Evolutionary conservation across 495 filamentous ascomycete genomes (phyloP), one percentile per base, ranked within the genome.

Genomic region (Baudoinia panamericana): DNA sequence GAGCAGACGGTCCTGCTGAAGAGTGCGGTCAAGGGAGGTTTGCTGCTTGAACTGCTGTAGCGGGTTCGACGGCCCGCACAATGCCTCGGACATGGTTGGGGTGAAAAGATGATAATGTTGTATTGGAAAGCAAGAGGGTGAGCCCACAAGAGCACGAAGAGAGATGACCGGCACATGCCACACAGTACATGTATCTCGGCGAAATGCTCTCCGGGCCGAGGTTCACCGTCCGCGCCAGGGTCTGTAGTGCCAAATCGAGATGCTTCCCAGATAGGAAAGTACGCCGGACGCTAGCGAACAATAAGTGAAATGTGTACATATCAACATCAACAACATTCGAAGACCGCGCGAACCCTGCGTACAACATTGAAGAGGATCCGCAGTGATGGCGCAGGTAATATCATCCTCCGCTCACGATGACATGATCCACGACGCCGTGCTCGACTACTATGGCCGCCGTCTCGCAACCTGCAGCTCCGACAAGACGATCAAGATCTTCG

Each of bases 341-440:
- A n/a, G n/a, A n/a, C n/a, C n/a, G n/a, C n/a, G n/a, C n/a, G n/a
- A n/a, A n/a, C n/a, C n/a, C n/a, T n/a, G n/a, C n/a, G n/a, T n/a
- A n/a, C n/a, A n/a, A n/a, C n/a, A n/a, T n/a, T n/a, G n/a, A n/a
- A n/a, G n/a, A n/a, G n/a, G n/a, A n/a, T n/a, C 28, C 20, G 21
- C 35, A 18, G 43, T 8, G 27, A 50, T 50, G 79, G 79, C 84
- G 46, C 83, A 92, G 71, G 75, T 85, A 49, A 86, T 87, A 57
- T 76, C 84, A 28, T 88, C 87, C 62, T 83, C 83, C 45, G 80
- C 83, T 57, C 90, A 97, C 65, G 92, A 96, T 78, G 88, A 94
- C 61, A 96, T 97, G 87, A 95, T 97, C 70, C 90, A 96, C 55
- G 90, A 96, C 74, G 90, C 88, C 39, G 85, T 86, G 39, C 78